A percentile compares a stretch with the other conserved stretches of the same genome.
phyloP scores from a whole-genome alignment of 202 grass and related monocot species.

The Elaeis oleifera region DNA sequence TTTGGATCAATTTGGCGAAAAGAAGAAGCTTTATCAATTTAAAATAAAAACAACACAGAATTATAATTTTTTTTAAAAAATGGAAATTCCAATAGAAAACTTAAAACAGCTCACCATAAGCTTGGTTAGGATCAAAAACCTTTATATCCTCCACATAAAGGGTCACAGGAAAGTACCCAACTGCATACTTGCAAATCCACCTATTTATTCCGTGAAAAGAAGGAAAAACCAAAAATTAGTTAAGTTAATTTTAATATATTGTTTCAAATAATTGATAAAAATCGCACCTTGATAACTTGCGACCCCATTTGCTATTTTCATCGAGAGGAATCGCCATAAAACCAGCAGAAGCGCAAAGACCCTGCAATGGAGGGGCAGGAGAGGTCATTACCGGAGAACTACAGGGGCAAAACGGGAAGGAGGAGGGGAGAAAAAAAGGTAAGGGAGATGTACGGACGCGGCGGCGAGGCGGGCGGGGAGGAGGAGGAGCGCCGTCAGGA shows the following conservation, averaged over 20 bases:
- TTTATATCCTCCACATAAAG: conserved; percentile 67
- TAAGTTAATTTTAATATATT: too few relatives aligned
- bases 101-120: conserved; percentile 56
- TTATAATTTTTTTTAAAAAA: not conserved
- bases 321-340: conserved; percentile 60
- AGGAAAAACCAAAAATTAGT: too few relatives aligned
- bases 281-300: conserved; percentile 50
- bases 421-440: not conserved
- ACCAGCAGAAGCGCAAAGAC: conserved; percentile 67
- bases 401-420: not conserved
- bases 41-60: not conserved
- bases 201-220: conserved; percentile 23
- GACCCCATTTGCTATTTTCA: conserved; percentile 45
- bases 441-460: conserved; percentile 16
- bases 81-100: too few relatives aligned
- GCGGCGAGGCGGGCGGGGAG: conserved; percentile 58
- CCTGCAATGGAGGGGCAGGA: conserved; percentile 24
- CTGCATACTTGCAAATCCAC: conserved; percentile 67
- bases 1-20: too few relatives aligned
- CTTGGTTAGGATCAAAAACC: conserved; percentile 51
- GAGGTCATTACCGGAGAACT: not conserved
- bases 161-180: conserved; percentile 75
- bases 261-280: not conserved
- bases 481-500: conserved; percentile 63
- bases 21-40: too few relatives aligned